phyloP scores from a whole-genome alignment of 441 rosid genomes.

The Jatropha podagrica region DNA sequence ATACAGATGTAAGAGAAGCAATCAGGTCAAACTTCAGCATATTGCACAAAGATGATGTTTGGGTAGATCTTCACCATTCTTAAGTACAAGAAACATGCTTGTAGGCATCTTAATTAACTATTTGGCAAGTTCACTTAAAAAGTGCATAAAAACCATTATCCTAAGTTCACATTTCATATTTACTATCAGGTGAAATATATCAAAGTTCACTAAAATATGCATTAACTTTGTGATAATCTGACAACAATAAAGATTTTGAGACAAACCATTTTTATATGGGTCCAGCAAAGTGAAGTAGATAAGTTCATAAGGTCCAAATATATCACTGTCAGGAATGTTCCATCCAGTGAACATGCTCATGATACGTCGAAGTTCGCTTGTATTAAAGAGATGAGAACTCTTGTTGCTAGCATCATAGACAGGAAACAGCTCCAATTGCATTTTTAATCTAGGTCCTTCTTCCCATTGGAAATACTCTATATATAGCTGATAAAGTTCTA shows the following conservation, averaged over 20 bases:
- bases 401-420: constrained; percentile 34
- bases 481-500: constrained; percentile 58
- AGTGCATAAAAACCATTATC: not conserved
- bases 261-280: constrained; percentile 68
- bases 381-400: constrained; percentile 47
- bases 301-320: constrained; percentile 96
- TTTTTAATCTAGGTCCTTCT: constrained; percentile 73
- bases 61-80: not conserved
- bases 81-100: not conserved
- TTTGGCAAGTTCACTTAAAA: not conserved
- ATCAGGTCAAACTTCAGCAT: constrained; percentile 1
- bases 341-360: constrained; percentile 68
- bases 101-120: not conserved
- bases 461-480: constrained; percentile 53
- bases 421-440: constrained; percentile 76
- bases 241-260: constrained; percentile 20
- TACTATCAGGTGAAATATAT: not conserved
- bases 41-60: not conserved
- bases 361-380: constrained; percentile 64
- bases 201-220: not conserved
- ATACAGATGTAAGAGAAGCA: not conserved
- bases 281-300: constrained; percentile 59
- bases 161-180: not conserved
- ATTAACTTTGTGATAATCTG: constrained; percentile 1
- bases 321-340: constrained; percentile 57